Base-by-base conservation (phyloP, 1,139 yeast species). In the Schizosaccharomyces versatilis region DNA sequence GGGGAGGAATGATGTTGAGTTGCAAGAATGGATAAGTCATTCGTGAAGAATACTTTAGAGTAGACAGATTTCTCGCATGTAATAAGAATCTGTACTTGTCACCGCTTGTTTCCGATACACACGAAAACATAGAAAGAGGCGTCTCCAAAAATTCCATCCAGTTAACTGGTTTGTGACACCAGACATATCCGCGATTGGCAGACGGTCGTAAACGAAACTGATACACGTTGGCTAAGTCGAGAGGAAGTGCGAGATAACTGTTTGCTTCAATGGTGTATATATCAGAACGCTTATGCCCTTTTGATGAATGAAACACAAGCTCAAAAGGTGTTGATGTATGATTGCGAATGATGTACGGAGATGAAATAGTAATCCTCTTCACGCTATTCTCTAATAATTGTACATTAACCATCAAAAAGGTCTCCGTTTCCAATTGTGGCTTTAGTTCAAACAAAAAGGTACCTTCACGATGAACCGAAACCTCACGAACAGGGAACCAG, bases 21-120 rank as follows among this genome's bases (percentile, higher is more conserved):
- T 73, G 76, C 84, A 90, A 75, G 62, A 84, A 94, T 0, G 98
- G 98, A 62, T 85, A 93, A 0, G 83, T 75, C 59, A 74, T 73
- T 0, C 84, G 76, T 47, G 86, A 70, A 0, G 86, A 90, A 59
- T 83, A 90, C 6, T 44, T 36, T 36, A 44, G 10, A 24, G 32
- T n/a, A 24, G 32, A 24, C 12, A 44, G 38, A 44, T 44, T 44
- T 44, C 49, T 44, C 1, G 49, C 19, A 36, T 19, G 32, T 9
- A 44, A 15, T 73, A 71, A 32, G 12, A 42, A 36, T 24, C 17
- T 36, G 7, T 47, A 38, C 32, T 53, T 42, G 36, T 32, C 38
- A 53, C 38, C 24, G 38, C 54, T 47, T 52, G 36, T 44, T 9
- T 15, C 32, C 1, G 81, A 71, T 0, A 72, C 69, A 64, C 96